phyloP scores from a whole-genome alignment of 768 basidiomycete genomes.

The Lentinula boryana region DNA sequence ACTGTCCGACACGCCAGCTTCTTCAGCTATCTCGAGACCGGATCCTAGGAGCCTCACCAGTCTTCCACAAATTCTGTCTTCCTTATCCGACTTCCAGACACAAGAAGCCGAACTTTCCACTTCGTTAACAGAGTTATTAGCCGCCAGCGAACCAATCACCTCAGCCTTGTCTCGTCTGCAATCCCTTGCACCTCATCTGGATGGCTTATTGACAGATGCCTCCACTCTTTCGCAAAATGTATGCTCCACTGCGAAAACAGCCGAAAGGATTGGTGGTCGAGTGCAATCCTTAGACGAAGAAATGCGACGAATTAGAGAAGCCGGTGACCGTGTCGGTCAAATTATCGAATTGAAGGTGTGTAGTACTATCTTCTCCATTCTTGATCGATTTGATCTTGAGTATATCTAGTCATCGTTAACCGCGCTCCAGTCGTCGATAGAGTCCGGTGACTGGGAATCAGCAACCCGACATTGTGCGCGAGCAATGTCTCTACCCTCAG shows the following conservation, averaged over 20 bases:
- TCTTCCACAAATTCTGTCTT: conserved; percentile 66
- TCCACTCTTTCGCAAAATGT: conserved; percentile 50
- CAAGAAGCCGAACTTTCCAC: conserved; percentile 73
- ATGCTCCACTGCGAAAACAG: conserved; percentile 68
- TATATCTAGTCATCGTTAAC: conserved; percentile 29
- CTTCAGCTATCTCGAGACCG: background rate
- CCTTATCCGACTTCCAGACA: conserved; percentile 67
- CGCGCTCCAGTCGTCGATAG: conserved; percentile 66
- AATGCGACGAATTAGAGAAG: conserved; percentile 84
- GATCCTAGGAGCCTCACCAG: conserved; percentile 38
- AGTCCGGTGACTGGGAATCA: conserved; percentile 89
- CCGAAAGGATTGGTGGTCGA: conserved; percentile 85
- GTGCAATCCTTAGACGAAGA: conserved; percentile 89
- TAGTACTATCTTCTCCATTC: background rate
- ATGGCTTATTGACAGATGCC: conserved; percentile 57
- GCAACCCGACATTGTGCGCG: conserved; percentile 87
- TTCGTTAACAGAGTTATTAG: conserved; percentile 65
- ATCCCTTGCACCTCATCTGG: conserved; percentile 53
- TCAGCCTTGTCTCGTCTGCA: conserved; percentile 57
- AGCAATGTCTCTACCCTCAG: conserved; percentile 78
- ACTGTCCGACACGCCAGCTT: background rate
- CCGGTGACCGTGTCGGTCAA: conserved; percentile 86
- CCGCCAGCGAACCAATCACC: conserved; percentile 60
- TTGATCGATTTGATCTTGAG: conserved; percentile 5
- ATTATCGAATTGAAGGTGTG: conserved; percentile 74